Percentiles rank a stretch among this genome's conserved stretches.
Evolutionary conservation across 2,329 filamentous ascomycete genomes (phyloP).

Genomic region (Aspergillus ochraceus): DNA sequence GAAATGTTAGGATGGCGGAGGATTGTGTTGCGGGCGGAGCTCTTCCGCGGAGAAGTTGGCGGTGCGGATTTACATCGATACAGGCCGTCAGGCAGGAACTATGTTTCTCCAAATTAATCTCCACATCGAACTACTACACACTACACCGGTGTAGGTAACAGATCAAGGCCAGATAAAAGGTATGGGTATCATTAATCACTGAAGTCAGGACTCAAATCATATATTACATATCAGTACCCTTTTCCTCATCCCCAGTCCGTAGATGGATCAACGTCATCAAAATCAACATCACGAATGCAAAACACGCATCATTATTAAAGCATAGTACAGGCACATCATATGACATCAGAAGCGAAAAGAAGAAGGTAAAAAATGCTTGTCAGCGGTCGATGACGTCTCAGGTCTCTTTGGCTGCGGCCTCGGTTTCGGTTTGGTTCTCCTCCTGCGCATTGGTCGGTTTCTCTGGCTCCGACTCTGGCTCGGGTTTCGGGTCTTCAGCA

Average conservation of each 20-base stretch:
- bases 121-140: background rate
- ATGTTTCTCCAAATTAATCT: too few relatives aligned
- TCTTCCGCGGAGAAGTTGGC: background rate
- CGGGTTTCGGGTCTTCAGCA: constrained; percentile 5
- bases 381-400: constrained; percentile 1
- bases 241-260: background rate
- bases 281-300: constrained; percentile 4
- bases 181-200: constrained; percentile 24
- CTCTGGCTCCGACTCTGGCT: constrained; percentile 4
- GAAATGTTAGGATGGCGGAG: background rate
- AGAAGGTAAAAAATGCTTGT: background rate
- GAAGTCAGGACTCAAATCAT: constrained; percentile 11
- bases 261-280: constrained; percentile 1
- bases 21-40: background rate
- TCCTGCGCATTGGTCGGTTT: constrained; percentile 5
- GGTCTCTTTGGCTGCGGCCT: constrained; percentile 11
- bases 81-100: background rate
- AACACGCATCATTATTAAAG: constrained; percentile 15
- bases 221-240: constrained; percentile 21
- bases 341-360: constrained; percentile 8
- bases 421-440: constrained; percentile 2
- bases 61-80: background rate
- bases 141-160: background rate
- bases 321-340: constrained; percentile 14
- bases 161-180: background rate